Percentiles rank a stretch among this genome's conserved stretches.
These are phyloP conservation scores for Vachellia collinsii DNA, from an alignment of 306 rosid species.

Conservation along the genomic window DNA sequence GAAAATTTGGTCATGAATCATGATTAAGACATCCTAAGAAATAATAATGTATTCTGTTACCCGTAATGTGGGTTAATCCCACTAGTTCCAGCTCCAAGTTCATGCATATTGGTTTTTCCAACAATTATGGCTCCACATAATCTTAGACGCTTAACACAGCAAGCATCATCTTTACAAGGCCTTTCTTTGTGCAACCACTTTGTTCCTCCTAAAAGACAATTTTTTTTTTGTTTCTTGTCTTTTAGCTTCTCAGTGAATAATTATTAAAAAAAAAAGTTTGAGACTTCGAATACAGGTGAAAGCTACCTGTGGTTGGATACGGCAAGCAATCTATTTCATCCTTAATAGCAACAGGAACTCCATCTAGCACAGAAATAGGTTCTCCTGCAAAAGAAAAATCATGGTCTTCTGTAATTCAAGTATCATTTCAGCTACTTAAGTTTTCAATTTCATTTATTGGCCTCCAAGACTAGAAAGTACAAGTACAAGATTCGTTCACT, in stretches of 20 bases:
- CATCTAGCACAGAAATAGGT: slow-evolving; percentile 78
- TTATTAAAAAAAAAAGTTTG: slow-evolving; percentile 1
- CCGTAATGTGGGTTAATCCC: slow-evolving; percentile 96
- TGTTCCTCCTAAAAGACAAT: slow-evolving; percentile 71
- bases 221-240: background rate
- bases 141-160: slow-evolving; percentile 78
- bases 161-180: slow-evolving; percentile 72
- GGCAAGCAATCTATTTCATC: slow-evolving; percentile 96
- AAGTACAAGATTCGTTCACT: background rate
- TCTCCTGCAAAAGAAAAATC: slow-evolving; percentile 49
- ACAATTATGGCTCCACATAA: slow-evolving; percentile 80
- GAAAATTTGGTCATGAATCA: background rate
- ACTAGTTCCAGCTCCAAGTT: slow-evolving; percentile 95
- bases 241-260: slow-evolving; percentile 13
- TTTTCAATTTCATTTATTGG: background rate
- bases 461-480: too few species aligned
- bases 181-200: slow-evolving; percentile 87
- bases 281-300: slow-evolving; percentile 20
- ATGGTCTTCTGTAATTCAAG: background rate
- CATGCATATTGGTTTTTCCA: slow-evolving; percentile 98
- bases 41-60: slow-evolving; percentile 44
- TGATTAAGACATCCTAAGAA: background rate
- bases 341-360: slow-evolving; percentile 84
- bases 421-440: background rate
- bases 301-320: slow-evolving; percentile 89